Percentiles rank a stretch among this genome's conserved stretches.
Evolutionary conservation across 768 basidiomycete genomes (phyloP).

Genomic region (Chalciporus chontae): DNA sequence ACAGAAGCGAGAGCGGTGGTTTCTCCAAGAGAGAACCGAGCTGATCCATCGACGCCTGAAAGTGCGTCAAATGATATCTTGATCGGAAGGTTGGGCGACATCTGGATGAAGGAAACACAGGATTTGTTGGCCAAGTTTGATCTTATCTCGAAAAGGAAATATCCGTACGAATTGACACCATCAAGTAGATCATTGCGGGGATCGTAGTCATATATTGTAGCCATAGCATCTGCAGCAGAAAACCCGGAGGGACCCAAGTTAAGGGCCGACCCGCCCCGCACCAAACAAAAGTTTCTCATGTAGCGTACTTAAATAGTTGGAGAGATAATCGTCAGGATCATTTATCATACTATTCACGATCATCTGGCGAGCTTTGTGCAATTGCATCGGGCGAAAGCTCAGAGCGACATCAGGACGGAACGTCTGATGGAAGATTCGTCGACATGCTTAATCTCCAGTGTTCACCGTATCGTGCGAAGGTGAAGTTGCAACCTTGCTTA

Average conservation of each 20-base stretch:
- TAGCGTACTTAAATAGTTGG: conserved; percentile 10
- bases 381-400: conserved; percentile 7
- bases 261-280: too few relatives aligned
- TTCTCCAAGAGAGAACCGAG: conserved; percentile 47
- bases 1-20: conserved; percentile 59
- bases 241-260: conserved; percentile 16
- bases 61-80: conserved; percentile 54
- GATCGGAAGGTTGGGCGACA: conserved; percentile 10
- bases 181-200: conserved; percentile 6
- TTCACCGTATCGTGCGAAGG: conserved; percentile 11
- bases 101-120: not conserved
- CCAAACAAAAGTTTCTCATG: not conserved
- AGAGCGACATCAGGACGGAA: conserved; percentile 3
- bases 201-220: conserved; percentile 14
- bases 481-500: conserved; percentile 13
- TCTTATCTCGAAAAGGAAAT: not conserved
- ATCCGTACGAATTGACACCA: conserved; percentile 4
- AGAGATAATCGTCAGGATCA: not conserved
- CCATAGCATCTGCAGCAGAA: conserved; percentile 28
- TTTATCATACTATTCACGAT: conserved; percentile 6
- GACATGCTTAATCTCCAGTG: conserved; percentile 9
- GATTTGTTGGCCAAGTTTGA: not conserved
- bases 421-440: conserved; percentile 16
- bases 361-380: conserved; percentile 7
- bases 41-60: conserved; percentile 75